Conservation (phyloP, 75 land plant species). For the Picea glauca region DNA sequence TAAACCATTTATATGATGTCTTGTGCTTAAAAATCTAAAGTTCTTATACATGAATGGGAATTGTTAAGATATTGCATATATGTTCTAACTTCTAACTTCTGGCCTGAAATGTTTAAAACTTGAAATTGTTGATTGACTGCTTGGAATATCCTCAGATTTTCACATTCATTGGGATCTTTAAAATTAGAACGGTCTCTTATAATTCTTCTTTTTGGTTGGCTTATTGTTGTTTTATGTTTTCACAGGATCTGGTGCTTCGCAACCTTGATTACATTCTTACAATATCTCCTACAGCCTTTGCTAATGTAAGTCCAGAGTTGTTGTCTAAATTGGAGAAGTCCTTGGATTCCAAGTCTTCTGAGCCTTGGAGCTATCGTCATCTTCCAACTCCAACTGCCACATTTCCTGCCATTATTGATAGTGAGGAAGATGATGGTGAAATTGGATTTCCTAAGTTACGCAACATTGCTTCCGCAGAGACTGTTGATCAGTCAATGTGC, state of each 20-base stretch:
- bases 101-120: background rate
- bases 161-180: background rate
- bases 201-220: background rate
- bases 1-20: background rate
- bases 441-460: slow-evolving; percentile 26
- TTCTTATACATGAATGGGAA: background rate
- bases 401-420: slow-evolving; percentile 73
- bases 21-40: background rate
- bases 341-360: slow-evolving; percentile 69
- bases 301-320: slow-evolving; percentile 55
- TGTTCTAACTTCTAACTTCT: background rate
- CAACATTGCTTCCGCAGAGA: slow-evolving; percentile 18
- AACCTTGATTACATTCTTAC: slow-evolving; percentile 88
- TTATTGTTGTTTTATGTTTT: background rate
- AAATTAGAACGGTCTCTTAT: background rate
- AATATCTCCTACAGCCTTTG: slow-evolving; percentile 52
- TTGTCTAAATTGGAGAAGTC: slow-evolving; percentile 77
- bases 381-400: slow-evolving; percentile 94
- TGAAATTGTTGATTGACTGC: background rate
- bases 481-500: slow-evolving; percentile 9
- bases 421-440: slow-evolving; percentile 79
- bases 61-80: background rate
- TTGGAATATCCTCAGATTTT: no score
- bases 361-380: slow-evolving; percentile 81
- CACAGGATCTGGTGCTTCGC: slow-evolving; percentile 82